Evolutionary conservation across 73 alveolate species (phyloP).

Genomic region (Paramecium octaurelia): DNA sequence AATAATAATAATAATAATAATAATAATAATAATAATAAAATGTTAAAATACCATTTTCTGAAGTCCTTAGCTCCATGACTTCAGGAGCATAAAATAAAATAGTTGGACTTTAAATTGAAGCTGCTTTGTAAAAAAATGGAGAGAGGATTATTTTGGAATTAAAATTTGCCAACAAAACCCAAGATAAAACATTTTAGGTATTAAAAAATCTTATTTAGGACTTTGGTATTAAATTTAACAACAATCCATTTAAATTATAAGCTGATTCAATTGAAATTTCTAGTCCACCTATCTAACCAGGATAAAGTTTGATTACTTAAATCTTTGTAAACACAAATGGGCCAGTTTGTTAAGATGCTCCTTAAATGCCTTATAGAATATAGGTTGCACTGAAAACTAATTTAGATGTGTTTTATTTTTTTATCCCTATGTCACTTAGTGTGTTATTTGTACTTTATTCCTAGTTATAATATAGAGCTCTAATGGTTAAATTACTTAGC

Average conservation of each 20-base stretch:
- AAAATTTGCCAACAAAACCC: background rate
- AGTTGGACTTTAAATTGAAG: conserved; percentile 34
- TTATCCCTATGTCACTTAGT: conserved; percentile 49
- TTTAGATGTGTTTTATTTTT: conserved; percentile 40
- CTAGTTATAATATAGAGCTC: background rate
- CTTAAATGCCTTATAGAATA: conserved; percentile 45
- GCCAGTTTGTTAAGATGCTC: conserved; percentile 42
- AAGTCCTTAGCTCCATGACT: background rate
- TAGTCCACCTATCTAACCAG: conserved; percentile 30
- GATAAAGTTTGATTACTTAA: background rate
- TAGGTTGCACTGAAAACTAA: conserved; percentile 53
- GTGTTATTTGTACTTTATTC: conserved; percentile 19
- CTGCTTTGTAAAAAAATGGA: conserved; percentile 37
- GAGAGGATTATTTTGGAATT: conserved; percentile 11
- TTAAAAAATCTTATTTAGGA: background rate
- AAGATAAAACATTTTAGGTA: background rate
- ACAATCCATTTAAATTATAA: conserved; percentile 18
- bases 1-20: background rate
- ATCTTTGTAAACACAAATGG: conserved; percentile 36
- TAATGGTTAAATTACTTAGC: conserved; percentile 25
- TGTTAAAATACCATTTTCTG: conserved; percentile 31
- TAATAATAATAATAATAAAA: background rate
- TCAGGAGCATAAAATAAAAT: conserved; percentile 1
- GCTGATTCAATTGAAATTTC: background rate
- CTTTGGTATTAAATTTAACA: conserved; percentile 19